Conservation (phyloP, 768 basidiomycete species). For the Stropharia rugosoannulata region DNA sequence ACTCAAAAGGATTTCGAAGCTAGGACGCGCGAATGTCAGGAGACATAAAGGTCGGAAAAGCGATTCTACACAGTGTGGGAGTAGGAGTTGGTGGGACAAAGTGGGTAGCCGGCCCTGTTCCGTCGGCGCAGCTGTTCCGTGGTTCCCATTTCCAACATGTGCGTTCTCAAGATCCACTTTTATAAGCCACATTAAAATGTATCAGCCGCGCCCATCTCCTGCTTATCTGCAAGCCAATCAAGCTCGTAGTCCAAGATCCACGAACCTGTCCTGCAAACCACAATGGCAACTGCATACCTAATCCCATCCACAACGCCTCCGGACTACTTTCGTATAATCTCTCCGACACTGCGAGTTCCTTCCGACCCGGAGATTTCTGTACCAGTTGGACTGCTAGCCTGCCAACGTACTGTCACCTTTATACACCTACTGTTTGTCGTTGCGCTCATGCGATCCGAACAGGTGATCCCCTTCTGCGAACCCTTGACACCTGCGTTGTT, state of each 20-base stretch:
- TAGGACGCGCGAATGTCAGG: neutral
- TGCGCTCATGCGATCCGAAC: slow-evolving; percentile 6
- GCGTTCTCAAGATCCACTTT: no score
- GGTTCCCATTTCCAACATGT: no score
- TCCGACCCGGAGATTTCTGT: slow-evolving; percentile 47
- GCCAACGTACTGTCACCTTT: slow-evolving; percentile 54
- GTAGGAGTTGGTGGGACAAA: no score
- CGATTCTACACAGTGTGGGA: no score
- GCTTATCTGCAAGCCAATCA: neutral
- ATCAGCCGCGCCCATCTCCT: neutral
- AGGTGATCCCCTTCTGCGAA: slow-evolving; percentile 71
- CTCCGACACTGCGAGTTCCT: slow-evolving; percentile 55
- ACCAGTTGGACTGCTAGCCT: slow-evolving; percentile 77
- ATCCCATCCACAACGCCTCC: slow-evolving; percentile 44
- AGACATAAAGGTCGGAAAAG: no score
- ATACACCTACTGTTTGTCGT: neutral
- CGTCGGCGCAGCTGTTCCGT: neutral
- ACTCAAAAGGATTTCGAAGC: neutral
- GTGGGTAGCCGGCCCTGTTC: neutral
- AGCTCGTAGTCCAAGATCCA: neutral
- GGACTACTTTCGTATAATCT: slow-evolving; percentile 67
- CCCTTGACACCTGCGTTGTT: slow-evolving; percentile 58
- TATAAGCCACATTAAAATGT: no score
- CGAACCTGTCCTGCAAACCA: neutral
- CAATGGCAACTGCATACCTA: slow-evolving; percentile 43